Evolutionary conservation across 306 rosid species (phyloP).

Genomic region (Fragaria iinumae): DNA sequence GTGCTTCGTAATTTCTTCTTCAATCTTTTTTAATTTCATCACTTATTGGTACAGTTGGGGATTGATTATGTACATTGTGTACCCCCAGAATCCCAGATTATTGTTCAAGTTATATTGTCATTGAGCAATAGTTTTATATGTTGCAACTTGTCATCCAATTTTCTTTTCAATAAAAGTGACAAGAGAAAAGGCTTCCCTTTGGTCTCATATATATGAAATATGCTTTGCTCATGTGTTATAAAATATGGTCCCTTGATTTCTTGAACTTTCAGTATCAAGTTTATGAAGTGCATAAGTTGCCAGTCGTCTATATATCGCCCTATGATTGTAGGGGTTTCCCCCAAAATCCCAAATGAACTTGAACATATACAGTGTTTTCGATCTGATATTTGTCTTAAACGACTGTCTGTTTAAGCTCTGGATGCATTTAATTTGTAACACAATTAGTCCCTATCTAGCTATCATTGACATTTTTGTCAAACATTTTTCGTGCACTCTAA

Average conservation of each 20-base stretch:
- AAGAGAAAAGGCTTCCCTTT: background rate
- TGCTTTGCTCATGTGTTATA: too few relatives aligned
- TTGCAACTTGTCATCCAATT: background rate
- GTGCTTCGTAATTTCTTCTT: background rate
- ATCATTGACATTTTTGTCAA: background rate
- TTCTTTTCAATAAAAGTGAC: constrained; percentile 5
- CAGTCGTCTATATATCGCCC: too few relatives aligned
- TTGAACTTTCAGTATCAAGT: too few relatives aligned
- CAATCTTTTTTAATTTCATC: background rate
- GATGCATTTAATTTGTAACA: background rate
- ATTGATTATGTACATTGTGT: constrained; percentile 9
- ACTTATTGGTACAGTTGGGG: background rate
- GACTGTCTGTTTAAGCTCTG: background rate
- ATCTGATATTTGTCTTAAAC: background rate
- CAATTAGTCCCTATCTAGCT: background rate
- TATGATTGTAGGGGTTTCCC: too few relatives aligned
- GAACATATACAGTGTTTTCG: background rate
- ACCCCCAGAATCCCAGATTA: background rate
- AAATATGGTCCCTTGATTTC: too few relatives aligned
- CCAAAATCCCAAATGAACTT: background rate
- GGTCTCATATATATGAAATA: background rate
- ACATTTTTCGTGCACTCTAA: constrained; percentile 3
- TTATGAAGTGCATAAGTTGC: too few relatives aligned
- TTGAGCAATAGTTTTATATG: background rate
- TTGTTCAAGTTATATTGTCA: background rate